phyloP scores from a whole-genome alignment of 768 basidiomycete genomes.

The Termitomyces sp. region DNA sequence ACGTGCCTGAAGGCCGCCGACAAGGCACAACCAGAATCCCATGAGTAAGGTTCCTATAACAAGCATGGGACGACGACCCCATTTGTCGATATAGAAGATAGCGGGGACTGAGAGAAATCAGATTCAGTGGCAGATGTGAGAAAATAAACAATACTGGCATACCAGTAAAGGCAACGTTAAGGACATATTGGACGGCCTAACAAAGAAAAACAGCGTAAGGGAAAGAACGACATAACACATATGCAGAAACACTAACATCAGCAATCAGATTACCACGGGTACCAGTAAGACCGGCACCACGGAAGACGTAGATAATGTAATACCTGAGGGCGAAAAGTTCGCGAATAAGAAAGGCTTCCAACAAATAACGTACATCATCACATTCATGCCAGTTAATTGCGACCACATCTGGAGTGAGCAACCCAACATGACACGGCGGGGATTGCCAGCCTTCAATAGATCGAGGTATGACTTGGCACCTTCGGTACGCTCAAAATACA shows the following conservation, averaged over 20 bases:
- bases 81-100: constrained; percentile 65
- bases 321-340: constrained; percentile 30
- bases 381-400: constrained; percentile 72
- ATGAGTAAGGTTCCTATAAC: constrained; percentile 58
- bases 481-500: constrained; percentile 56
- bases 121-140: constrained; percentile 24
- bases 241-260: constrained; percentile 24
- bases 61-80: constrained; percentile 76
- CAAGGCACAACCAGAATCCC: constrained; percentile 75
- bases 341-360: not conserved
- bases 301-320: constrained; percentile 66
- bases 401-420: constrained; percentile 76
- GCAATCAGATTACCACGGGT: constrained; percentile 72
- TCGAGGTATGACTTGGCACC: constrained; percentile 69
- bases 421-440: constrained; percentile 68
- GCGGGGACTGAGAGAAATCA: constrained; percentile 35
- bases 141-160: constrained; percentile 36
- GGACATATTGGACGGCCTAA: constrained; percentile 62
- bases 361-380: constrained; percentile 57
- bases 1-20: constrained; percentile 66
- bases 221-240: not conserved
- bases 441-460: constrained; percentile 57
- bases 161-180: constrained; percentile 38
- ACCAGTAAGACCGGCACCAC: constrained; percentile 72
- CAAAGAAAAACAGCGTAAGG: not conserved